Conservation (phyloP, 78 protist genomes). For the Neovahlkampfia damariscottae region DNA sequence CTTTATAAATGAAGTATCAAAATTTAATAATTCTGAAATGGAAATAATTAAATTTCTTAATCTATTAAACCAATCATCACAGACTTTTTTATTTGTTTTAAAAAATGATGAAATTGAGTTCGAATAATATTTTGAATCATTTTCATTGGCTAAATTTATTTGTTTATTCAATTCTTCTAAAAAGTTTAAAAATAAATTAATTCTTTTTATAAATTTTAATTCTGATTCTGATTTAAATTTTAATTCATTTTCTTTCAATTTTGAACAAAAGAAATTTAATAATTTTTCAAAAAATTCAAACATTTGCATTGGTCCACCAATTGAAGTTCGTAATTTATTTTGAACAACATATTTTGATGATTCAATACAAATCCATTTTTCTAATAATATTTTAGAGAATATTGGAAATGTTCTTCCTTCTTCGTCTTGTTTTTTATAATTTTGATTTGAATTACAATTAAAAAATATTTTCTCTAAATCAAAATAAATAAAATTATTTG, state of each 20-base stretch:
- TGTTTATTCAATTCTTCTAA: conserved; percentile 8
- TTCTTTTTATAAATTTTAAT: too few relatives aligned
- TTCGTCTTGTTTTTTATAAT: not conserved
- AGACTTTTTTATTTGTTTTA: conserved; percentile 17
- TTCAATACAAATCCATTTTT: not conserved
- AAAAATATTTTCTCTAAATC: not conserved
- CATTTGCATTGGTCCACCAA: not conserved
- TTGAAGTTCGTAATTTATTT: not conserved
- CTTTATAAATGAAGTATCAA: not conserved
- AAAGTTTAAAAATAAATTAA: not conserved
- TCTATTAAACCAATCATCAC: conserved; percentile 18
- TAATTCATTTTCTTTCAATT: too few relatives aligned
- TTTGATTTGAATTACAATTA: not conserved
- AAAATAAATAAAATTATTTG: not conserved
- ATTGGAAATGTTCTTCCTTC: not conserved
- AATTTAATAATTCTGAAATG: not conserved
- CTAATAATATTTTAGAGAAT: not conserved
- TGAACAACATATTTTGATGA: not conserved
- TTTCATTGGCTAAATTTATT: not conserved
- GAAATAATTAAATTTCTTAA: too few relatives aligned
- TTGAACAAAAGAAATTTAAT: too few relatives aligned
- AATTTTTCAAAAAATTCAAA: not conserved
- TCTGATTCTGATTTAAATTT: too few relatives aligned
- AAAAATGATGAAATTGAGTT: not conserved
- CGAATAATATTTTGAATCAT: not conserved